These are phyloP conservation scores for Gnetum montanum DNA, from an alignment of 75 land plant species.

Conservation along the genomic window DNA sequence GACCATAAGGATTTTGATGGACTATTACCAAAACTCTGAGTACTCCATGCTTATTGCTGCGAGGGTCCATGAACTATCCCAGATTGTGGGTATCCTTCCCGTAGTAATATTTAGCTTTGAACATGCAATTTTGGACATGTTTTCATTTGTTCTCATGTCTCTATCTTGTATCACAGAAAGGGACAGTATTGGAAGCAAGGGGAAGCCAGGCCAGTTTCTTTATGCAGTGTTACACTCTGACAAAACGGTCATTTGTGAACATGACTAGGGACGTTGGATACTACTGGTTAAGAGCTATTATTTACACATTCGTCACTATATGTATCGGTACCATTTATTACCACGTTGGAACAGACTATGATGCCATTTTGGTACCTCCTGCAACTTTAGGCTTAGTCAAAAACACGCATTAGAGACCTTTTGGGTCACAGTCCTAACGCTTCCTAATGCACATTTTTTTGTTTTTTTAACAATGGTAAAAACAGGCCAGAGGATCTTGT, in stretches of 20 bases:
- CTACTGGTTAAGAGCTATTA: conserved; percentile 20
- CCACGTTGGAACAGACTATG: conserved; percentile 12
- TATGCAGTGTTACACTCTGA: conserved; percentile 16
- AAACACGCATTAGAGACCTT: too few species aligned
- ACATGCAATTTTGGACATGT: not conserved
- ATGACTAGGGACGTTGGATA: conserved; percentile 23
- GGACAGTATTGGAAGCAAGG: conserved; percentile 9
- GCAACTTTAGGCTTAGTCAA: too few species aligned
- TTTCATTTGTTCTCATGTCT: too few species aligned
- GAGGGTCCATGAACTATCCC: conserved; percentile 48
- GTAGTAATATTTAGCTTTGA: not conserved
- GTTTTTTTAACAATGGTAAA: too few species aligned
- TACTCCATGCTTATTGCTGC: conserved; percentile 28
- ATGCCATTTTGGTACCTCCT: conserved; percentile 23
- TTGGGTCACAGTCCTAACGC: too few species aligned
- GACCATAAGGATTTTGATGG: conserved; percentile 48
- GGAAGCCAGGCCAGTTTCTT: conserved; percentile 20
- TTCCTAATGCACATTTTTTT: not conserved
- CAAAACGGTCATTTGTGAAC: conserved; percentile 18
- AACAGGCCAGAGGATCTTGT: conserved; percentile 51
- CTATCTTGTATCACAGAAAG: conserved; percentile 11
- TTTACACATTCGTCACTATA: conserved; percentile 14
- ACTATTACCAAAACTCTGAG: conserved; percentile 46
- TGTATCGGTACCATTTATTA: conserved; percentile 22
- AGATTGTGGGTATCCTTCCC: conserved; percentile 35